phyloP scores from a whole-genome alignment of 2,329 filamentous ascomycete genomes.

The Tricladium varicosporioides region DNA sequence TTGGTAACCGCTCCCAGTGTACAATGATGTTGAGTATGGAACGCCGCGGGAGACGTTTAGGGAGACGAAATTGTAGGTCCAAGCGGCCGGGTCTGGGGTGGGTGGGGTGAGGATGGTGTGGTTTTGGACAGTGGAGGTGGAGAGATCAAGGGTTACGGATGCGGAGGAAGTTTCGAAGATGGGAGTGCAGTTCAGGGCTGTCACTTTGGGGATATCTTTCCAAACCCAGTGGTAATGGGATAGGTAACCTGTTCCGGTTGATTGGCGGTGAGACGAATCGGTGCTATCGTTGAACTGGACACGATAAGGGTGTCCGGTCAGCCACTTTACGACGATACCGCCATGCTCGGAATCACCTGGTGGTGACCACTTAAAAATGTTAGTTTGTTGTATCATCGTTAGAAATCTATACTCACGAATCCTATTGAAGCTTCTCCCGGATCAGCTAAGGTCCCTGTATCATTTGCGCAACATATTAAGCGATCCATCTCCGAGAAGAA shows the following conservation, averaged over 20 bases:
- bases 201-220: slow-evolving; percentile 16
- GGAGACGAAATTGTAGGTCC: slow-evolving; percentile 5
- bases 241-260: background rate
- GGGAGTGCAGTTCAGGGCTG: slow-evolving; percentile 17
- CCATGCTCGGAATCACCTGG: slow-evolving; percentile 1
- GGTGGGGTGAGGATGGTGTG: slow-evolving; percentile 10
- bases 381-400: background rate
- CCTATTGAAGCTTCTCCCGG: slow-evolving; percentile 11
- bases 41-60: slow-evolving; percentile 14
- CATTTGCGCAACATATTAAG: slow-evolving; percentile 14
- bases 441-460: background rate
- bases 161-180: slow-evolving; percentile 17
- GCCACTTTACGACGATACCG: slow-evolving; percentile 15
- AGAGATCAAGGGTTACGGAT: slow-evolving; percentile 12
- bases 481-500: slow-evolving; percentile 10
- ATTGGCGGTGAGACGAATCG: background rate
- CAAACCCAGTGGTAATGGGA: slow-evolving; percentile 12
- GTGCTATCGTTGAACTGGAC: slow-evolving; percentile 10
- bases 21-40: slow-evolving; percentile 6
- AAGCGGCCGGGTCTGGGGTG: slow-evolving; percentile 8
- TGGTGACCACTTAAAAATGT: slow-evolving; percentile 8
- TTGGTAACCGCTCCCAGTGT: slow-evolving; percentile 1
- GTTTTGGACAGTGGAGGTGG: slow-evolving; percentile 8
- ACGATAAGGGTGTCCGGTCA: slow-evolving; percentile 12
- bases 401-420: slow-evolving; percentile 2